phyloP scores from a whole-genome alignment of 306 rosid genomes.

The Dryas drummondii region DNA sequence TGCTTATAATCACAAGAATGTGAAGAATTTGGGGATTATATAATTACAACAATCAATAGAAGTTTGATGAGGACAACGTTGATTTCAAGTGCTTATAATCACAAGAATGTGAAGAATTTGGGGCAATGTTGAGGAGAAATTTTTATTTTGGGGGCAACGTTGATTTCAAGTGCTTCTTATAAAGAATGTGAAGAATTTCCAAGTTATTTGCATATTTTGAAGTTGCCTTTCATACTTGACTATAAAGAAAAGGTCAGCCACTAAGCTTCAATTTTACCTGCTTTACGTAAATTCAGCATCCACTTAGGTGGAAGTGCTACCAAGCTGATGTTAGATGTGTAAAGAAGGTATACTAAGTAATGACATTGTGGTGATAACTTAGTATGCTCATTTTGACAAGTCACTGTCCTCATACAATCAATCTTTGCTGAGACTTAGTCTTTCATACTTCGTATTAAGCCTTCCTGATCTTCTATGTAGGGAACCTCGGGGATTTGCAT shows the following conservation, averaged over 20 bases:
- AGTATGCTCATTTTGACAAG: conserved; percentile 38
- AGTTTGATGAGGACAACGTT: conserved; percentile 33
- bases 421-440: conserved; percentile 26
- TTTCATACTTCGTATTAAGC: conserved; percentile 35
- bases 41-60: conserved; percentile 32
- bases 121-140: conserved; percentile 43
- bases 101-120: conserved; percentile 37
- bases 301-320: conserved; percentile 41
- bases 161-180: conserved; percentile 59
- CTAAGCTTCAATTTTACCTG: conserved; percentile 61
- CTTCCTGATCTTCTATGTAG: conserved; percentile 47
- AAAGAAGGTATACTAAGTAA: conserved; percentile 49
- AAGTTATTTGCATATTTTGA: conserved; percentile 73
- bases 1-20: conserved; percentile 66
- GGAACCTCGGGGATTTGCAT: conserved; percentile 98
- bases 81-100: conserved; percentile 65
- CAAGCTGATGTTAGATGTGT: conserved; percentile 42
- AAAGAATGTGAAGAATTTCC: conserved; percentile 77
- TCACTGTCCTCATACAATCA: conserved; percentile 34
- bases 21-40: conserved; percentile 55
- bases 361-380: conserved; percentile 44
- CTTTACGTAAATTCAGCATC: conserved; percentile 55
- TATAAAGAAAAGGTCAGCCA: conserved; percentile 69
- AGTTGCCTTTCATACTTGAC: conserved; percentile 74
- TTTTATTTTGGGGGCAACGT: conserved; percentile 35